Evolutionary conservation across 139 green algal species (phyloP).

Genomic region (Chlorella sorokiniana): DNA sequence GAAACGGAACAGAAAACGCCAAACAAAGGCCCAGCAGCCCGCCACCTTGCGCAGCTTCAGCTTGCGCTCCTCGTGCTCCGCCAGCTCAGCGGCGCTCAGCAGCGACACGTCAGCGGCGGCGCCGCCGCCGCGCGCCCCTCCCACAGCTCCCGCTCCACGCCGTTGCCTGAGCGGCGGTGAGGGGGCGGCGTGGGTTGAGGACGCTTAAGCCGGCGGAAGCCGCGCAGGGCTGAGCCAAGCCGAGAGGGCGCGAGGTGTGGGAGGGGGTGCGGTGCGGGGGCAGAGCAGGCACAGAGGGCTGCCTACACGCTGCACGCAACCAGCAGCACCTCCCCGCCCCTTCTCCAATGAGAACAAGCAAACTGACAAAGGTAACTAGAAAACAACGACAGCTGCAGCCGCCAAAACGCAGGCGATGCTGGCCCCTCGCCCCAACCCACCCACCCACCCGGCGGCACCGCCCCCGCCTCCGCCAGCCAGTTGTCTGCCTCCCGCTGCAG

Average conservation of each 20-base stretch:
- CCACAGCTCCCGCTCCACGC: constrained; percentile 64
- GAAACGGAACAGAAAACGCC: too few relatives aligned
- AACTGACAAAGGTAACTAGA: too few relatives aligned
- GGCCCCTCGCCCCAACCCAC: too few relatives aligned
- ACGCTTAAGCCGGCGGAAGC: background rate
- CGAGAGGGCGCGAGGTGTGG: too few relatives aligned
- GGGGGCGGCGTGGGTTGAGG: too few relatives aligned
- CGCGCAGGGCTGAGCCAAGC: too few relatives aligned
- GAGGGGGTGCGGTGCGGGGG: too few relatives aligned
- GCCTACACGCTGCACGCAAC: too few relatives aligned
- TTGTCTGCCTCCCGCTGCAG: constrained; percentile 70
- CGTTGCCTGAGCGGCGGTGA: constrained; percentile 60
- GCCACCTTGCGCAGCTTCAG: constrained; percentile 74
- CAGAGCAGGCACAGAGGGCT: too few relatives aligned
- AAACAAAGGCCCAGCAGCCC: background rate
- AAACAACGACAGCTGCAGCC: background rate
- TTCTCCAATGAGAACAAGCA: too few relatives aligned
- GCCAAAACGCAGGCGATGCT: background rate
- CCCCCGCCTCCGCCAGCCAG: constrained; percentile 72
- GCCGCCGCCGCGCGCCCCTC: constrained; percentile 35
- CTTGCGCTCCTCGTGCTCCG: constrained; percentile 82
- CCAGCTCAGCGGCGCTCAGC: constrained; percentile 28
- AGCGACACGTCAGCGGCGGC: background rate
- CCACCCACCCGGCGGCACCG: constrained; percentile 62
- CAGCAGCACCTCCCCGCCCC: too few relatives aligned